phyloP scores from a whole-genome alignment of 192 early-diverging fungal genomes.

The Backusella parvicylindrica region DNA sequence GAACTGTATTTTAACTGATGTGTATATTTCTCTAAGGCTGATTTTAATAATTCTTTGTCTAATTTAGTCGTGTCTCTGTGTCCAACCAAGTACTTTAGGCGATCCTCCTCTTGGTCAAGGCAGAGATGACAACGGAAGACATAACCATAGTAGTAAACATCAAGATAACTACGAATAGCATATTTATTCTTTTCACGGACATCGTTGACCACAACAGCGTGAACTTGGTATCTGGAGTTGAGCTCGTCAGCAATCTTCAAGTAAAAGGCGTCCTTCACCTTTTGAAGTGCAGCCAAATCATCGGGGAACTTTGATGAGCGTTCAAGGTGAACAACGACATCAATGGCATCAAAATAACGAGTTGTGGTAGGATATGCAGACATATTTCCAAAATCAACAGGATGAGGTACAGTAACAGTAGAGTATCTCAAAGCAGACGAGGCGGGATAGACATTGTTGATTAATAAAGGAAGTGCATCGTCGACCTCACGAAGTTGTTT shows the following conservation, averaged over 20 bases:
- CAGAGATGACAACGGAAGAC: conserved; percentile 81
- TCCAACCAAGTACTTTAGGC: conserved; percentile 55
- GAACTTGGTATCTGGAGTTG: conserved; percentile 42
- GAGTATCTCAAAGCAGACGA: conserved; percentile 66
- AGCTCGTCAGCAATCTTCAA: conserved; percentile 68
- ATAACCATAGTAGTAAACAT: conserved; percentile 72
- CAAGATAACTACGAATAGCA: conserved; percentile 52
- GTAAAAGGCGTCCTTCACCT: conserved; percentile 87
- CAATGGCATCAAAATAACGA: conserved; percentile 67
- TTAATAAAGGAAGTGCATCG: conserved; percentile 59
- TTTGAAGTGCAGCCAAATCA: conserved; percentile 82
- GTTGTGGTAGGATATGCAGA: conserved; percentile 40
- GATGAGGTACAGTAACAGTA: conserved; percentile 75
- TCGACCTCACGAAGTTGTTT: conserved; percentile 61
- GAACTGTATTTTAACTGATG: conserved; percentile 45
- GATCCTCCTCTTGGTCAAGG: conserved; percentile 61
- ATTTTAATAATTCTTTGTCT: conserved; percentile 44
- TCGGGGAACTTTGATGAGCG: conserved; percentile 84
- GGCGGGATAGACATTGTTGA: conserved; percentile 56
- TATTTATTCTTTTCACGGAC: conserved; percentile 43
- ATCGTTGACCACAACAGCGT: conserved; percentile 48
- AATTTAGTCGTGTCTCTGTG: conserved; percentile 41
- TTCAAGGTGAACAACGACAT: conserved; percentile 84
- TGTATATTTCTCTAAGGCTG: conserved; percentile 48
- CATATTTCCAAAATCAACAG: conserved; percentile 43